Base-by-base conservation (phyloP, 306 rosid genomes). In the Parietaria judaica region DNA sequence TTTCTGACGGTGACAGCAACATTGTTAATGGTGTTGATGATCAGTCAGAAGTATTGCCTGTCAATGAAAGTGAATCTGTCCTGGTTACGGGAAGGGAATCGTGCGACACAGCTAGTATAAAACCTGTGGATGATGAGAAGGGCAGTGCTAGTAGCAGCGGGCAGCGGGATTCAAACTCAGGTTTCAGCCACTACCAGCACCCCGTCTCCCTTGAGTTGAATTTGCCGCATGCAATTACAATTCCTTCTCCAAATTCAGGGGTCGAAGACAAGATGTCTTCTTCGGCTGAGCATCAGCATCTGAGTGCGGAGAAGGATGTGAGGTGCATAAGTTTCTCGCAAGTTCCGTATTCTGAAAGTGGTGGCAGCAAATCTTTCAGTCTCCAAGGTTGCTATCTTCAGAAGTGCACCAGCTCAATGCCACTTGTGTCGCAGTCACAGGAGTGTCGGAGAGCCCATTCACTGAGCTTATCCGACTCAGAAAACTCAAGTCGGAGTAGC, bases 401-500 rank as follows among this genome's bases (percentile, higher is more conserved):
- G 16, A 69, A 66, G 16, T 66, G 77, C 64, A 72, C 44, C 69
- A 50, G 55, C 70, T 63, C 77, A 60, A 41, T 83, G 55, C 84
- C 90, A 1, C 71, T 71, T 53, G 45, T 72, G 70, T 67, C 94
- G 13, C 74, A 55, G 16, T 23, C 50, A 5, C 62, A 58, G 67
- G 84, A 73, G 64, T 69, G 68, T 65, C 34, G 14, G 56, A 82
- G 65, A 57, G 38, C 78, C 17, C 66, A 17, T 39, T 51, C 73
- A 54, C 61, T 39, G 45, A 73, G 78, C 60, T 76, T 69, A 3
- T 66, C 81, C 13, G 95, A 84, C 74, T 74, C 90, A 0, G 95
- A 86, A 46, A 78, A 78, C 61, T 72, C 82, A 17, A 65, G 81
- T 71, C 71, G 86, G 78, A 84, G 84, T 72, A 92, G 89, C 69